Evolutionary conservation across 1,284 basidiomycete genomes (phyloP).

Genomic region (Ceratobasidium sp.): DNA sequence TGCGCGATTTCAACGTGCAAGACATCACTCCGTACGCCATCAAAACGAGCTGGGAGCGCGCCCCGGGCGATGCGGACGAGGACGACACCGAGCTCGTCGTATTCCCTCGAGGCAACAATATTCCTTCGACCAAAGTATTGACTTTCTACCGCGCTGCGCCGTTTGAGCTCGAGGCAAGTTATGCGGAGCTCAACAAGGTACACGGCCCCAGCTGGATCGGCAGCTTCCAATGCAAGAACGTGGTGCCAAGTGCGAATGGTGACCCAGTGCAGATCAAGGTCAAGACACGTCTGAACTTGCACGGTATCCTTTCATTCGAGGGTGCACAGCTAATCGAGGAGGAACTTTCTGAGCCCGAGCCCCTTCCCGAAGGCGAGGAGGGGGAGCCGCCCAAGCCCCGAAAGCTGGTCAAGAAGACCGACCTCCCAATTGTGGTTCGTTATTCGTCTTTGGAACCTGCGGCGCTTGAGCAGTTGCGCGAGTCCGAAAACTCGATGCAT

Average conservation of each 20-base stretch:
- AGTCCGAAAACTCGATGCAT: slow-evolving; percentile 88
- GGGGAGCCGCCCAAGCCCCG: slow-evolving; percentile 68
- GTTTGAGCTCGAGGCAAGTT: slow-evolving; percentile 87
- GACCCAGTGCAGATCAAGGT: slow-evolving; percentile 86
- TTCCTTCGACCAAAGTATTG: slow-evolving; percentile 93
- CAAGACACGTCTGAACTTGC: slow-evolving; percentile 85
- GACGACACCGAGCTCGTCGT: slow-evolving; percentile 87
- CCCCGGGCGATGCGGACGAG: slow-evolving; percentile 80
- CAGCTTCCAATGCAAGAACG: slow-evolving; percentile 80
- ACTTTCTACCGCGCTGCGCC: slow-evolving; percentile 91
- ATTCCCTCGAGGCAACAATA: slow-evolving; percentile 81
- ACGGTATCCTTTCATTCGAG: slow-evolving; percentile 89
- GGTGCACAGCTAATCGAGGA: slow-evolving; percentile 82
- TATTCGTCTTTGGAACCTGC: slow-evolving; percentile 71
- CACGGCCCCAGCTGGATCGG: slow-evolving; percentile 78
- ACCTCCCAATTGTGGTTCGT: slow-evolving; percentile 75
- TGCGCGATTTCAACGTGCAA: slow-evolving; percentile 88
- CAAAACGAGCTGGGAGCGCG: slow-evolving; percentile 85
- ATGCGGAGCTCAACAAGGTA: slow-evolving; percentile 81
- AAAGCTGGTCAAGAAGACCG: slow-evolving; percentile 81
- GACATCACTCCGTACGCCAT: slow-evolving; percentile 88
- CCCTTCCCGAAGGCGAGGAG: slow-evolving; percentile 58
- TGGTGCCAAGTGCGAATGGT: slow-evolving; percentile 72
- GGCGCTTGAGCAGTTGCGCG: slow-evolving; percentile 72
- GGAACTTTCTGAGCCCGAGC: slow-evolving; percentile 71